Percentiles rank a stretch among this genome's conserved stretches.
These are phyloP conservation scores for Aspergillus cristatus DNA, from an alignment of 495 filamentous ascomycete genomes.

Conservation along the genomic window DNA sequence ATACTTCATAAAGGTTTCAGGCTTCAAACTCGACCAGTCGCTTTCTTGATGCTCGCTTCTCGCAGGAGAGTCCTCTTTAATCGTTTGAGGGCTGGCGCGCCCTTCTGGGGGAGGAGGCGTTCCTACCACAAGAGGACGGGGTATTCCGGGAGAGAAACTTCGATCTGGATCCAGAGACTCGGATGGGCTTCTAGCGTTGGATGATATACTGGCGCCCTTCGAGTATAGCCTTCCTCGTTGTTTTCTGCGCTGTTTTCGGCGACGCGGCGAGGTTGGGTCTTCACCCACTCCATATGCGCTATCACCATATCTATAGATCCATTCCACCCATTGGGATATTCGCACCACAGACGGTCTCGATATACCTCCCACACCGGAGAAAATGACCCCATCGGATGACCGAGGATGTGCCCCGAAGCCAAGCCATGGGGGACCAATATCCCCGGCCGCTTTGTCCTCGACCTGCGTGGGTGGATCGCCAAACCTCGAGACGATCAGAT, in stretches of 20 bases:
- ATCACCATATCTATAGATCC: slow-evolving; percentile 67
- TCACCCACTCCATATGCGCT: slow-evolving; percentile 73
- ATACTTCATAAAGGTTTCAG: slow-evolving; percentile 48
- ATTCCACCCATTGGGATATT: slow-evolving; percentile 75
- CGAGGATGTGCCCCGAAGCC: slow-evolving; percentile 53
- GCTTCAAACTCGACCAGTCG: slow-evolving; percentile 21
- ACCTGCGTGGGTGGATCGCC: slow-evolving; percentile 39
- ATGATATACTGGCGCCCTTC: slow-evolving; percentile 1
- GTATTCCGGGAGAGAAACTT: slow-evolving; percentile 32
- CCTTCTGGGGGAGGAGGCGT: slow-evolving; percentile 10
- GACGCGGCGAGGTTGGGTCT: slow-evolving; percentile 52
- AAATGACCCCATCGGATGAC: slow-evolving; percentile 72
- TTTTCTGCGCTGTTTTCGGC: slow-evolving; percentile 27
- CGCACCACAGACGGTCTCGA: slow-evolving; percentile 53
- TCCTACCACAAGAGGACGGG: slow-evolving; percentile 33
- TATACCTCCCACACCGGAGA: slow-evolving; percentile 65
- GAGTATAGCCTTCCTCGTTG: slow-evolving; percentile 9
- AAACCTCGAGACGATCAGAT: slow-evolving; percentile 80
- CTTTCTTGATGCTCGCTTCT: slow-evolving; percentile 12
- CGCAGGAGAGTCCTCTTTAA: slow-evolving; percentile 10
- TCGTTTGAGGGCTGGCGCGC: slow-evolving; percentile 6
- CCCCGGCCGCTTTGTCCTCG: slow-evolving; percentile 1
- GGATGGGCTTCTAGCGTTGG: slow-evolving; percentile 2
- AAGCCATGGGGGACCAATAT: slow-evolving; percentile 45
- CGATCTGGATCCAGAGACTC: slow-evolving; percentile 17